Evolutionary conservation across 176 grass and related monocot species (phyloP), one percentile per base, ranked within the genome.

Genomic region (Stipa capillata): DNA sequence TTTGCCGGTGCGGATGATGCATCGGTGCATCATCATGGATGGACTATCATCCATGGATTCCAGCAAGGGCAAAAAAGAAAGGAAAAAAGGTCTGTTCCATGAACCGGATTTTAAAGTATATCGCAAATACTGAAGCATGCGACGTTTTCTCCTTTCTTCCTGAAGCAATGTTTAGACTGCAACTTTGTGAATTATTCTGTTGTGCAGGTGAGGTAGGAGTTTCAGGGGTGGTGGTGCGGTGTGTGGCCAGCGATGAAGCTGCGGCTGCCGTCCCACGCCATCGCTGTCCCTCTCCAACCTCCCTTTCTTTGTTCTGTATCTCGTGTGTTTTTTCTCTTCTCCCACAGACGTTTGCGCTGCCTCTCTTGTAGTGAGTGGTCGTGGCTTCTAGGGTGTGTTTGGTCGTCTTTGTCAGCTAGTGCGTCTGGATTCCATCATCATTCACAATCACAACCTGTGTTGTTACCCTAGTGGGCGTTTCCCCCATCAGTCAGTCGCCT

Each of bases 201-300:
- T 82, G 32, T n/a, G 78, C n/a, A 40, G 68, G 35, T 57, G 44
- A 27, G 32, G 7, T 11, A 12, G 37, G 18, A n/a, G 42, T 4
- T 1, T 58, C 41, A 31, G 13, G 17, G 2, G 11, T 9, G 78
- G 78, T 37, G 71, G 78, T 66, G 85, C 33, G 28, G 16, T 83
- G 86, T 74, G 86, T 72, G 80, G 86, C 86, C 86, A 84, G 58
- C 67, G 86, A 74, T 73, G 80, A 65, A 84, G 86, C 48, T 79
- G 74, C 86, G 86, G 86, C 85, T 7, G 85, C 85, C 80, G 85
- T 29, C 78, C 78, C 63, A 49, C 0, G 32, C 37, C 60, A 1
- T 54, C 76, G 27, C 65, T 63, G 44, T 77, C 79, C 36, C 32
- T n/a, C 43, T 72, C 83, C 40, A 15, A 1, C 14, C 70, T 6